Evolutionary conservation across 192 early-diverging fungal genomes (phyloP).

Genomic region (Geranomyces variabilis): DNA sequence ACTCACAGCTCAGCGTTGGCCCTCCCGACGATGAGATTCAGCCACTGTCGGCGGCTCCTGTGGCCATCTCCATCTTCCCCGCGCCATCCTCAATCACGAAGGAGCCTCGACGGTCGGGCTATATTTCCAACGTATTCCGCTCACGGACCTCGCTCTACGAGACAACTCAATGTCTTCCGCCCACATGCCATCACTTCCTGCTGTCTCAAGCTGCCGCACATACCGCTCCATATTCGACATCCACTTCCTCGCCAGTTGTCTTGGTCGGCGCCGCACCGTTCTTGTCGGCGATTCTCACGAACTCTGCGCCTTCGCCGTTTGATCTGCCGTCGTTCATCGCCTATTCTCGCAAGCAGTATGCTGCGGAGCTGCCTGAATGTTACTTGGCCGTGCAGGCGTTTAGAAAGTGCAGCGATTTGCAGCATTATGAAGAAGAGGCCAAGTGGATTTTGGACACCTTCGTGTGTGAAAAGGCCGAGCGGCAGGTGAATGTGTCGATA

Average conservation of each 20-base stretch:
- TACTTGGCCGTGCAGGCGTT: constrained; percentile 11
- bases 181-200: too few relatives aligned
- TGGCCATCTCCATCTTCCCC: too few relatives aligned
- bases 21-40: too few relatives aligned
- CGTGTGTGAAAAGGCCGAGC: background rate
- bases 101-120: too few relatives aligned
- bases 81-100: too few relatives aligned
- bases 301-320: background rate
- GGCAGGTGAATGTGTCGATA: constrained; percentile 5
- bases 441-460: constrained; percentile 2
- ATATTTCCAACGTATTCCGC: too few relatives aligned
- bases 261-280: background rate
- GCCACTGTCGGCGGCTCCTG: too few relatives aligned
- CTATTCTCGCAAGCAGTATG: background rate
- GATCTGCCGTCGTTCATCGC: background rate
- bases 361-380: background rate
- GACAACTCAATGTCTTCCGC: too few relatives aligned
- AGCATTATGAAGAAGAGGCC: background rate
- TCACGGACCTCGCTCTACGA: too few relatives aligned
- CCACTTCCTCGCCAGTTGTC: background rate
- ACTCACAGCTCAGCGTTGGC: too few relatives aligned
- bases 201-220: too few relatives aligned
- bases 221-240: too few relatives aligned
- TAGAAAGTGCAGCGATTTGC: background rate
- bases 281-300: background rate